These are phyloP conservation scores for Rhizopogon vulgaris DNA, from an alignment of 768 basidiomycete genomes.

Conservation along the genomic window DNA sequence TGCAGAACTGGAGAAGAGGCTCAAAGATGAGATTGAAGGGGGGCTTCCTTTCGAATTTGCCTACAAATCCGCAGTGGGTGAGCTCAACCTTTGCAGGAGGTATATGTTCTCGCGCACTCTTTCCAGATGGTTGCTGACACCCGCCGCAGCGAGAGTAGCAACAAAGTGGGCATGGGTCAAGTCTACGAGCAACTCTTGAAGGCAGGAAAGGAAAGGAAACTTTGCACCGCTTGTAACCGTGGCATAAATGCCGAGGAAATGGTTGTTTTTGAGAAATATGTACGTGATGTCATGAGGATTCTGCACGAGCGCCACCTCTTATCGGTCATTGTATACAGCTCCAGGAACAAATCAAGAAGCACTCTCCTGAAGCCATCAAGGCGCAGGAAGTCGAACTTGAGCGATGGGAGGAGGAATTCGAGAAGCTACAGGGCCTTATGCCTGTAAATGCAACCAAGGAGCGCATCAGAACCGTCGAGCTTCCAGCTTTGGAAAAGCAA, in stretches of 20 bases:
- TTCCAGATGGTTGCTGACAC: neutral
- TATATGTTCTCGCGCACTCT: conserved; percentile 3
- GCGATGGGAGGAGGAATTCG: conserved; percentile 57
- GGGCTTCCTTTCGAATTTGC: conserved; percentile 40
- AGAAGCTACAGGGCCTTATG: conserved; percentile 49
- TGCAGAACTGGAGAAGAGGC: conserved; percentile 42
- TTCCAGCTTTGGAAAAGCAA: conserved; percentile 59
- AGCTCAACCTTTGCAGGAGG: conserved; percentile 14
- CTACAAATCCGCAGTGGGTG: conserved; percentile 31
- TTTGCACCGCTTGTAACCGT: conserved; percentile 75
- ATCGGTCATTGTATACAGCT: conserved; percentile 37
- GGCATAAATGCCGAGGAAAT: conserved; percentile 50
- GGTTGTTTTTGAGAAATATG: conserved; percentile 64
- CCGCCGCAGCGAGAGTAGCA: conserved; percentile 12
- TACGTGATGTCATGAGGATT: conserved; percentile 27
- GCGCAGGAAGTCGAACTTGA: conserved; percentile 40
- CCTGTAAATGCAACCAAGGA: conserved; percentile 50
- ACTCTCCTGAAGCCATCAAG: conserved; percentile 38
- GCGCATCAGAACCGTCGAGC: conserved; percentile 52
- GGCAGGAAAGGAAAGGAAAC: conserved; percentile 54
- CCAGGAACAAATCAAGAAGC: conserved; percentile 52
- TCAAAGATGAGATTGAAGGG: conserved; percentile 35
- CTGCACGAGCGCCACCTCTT: neutral
- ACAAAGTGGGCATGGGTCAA: conserved; percentile 30
- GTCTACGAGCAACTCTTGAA: conserved; percentile 53